These are phyloP conservation scores for Sporobolomyces roseus DNA, from an alignment of 768 basidiomycete species.

Conservation along the genomic window DNA sequence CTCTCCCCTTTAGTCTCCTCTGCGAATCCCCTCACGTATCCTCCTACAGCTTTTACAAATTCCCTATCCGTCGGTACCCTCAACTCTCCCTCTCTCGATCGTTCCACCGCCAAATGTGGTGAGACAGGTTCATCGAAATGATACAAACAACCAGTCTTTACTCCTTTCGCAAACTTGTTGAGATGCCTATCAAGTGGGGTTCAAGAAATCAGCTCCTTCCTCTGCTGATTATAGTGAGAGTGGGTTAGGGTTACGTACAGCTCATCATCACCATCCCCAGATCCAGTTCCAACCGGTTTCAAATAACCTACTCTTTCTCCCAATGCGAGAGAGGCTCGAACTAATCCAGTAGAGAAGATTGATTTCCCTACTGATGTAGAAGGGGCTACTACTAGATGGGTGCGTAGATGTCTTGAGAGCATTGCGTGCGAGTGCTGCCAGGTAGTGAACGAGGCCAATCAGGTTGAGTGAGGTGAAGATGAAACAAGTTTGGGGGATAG, in stretches of 20 bases:
- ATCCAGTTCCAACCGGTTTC: slow-evolving; percentile 90
- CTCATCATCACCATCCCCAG: slow-evolving; percentile 74
- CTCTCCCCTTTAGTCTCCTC: slow-evolving; percentile 18
- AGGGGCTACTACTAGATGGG: slow-evolving; percentile 90
- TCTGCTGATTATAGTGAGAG: neutral
- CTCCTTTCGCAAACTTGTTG: slow-evolving; percentile 40
- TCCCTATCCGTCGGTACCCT: slow-evolving; percentile 46
- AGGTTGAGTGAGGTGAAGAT: neutral
- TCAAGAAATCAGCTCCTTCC: neutral
- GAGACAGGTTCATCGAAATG: slow-evolving; percentile 84
- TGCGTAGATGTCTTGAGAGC: slow-evolving; percentile 76
- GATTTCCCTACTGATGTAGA: slow-evolving; percentile 98
- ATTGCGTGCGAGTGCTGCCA: slow-evolving; percentile 21
- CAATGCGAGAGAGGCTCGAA: slow-evolving; percentile 58
- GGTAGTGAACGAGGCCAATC: too few relatives aligned
- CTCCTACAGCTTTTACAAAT: slow-evolving; percentile 37
- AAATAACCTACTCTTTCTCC: slow-evolving; percentile 48
- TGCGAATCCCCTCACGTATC: slow-evolving; percentile 61
- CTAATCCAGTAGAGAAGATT: slow-evolving; percentile 76
- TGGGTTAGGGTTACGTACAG: slow-evolving; percentile 53
- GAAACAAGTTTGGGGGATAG: neutral
- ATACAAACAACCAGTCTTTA: slow-evolving; percentile 69
- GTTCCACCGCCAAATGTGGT: slow-evolving; percentile 76
- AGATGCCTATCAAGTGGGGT: slow-evolving; percentile 19
- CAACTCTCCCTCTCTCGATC: slow-evolving; percentile 30